These are phyloP conservation scores for Prunus salicina DNA, from an alignment of 306 rosid genomes.

Conservation along the genomic window DNA sequence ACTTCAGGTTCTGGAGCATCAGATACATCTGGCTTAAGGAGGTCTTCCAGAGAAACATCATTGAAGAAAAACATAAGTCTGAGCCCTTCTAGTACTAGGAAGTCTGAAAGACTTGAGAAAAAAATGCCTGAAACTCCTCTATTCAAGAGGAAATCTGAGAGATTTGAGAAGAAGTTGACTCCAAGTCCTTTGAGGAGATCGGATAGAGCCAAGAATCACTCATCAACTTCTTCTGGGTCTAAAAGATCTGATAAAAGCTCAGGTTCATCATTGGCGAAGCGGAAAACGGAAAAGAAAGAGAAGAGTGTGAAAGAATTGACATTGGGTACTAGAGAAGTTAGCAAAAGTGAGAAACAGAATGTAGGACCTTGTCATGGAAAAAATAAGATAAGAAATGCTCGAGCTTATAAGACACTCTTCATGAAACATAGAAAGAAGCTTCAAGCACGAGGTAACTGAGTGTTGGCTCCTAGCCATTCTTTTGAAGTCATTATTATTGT, in stretches of 20 bases:
- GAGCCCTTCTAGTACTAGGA: slow-evolving; percentile 34
- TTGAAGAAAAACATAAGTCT: slow-evolving; percentile 33
- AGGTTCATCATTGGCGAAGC: slow-evolving; percentile 34
- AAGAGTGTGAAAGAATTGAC: slow-evolving; percentile 45
- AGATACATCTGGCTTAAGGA: slow-evolving; percentile 46
- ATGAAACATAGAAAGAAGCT: slow-evolving; percentile 24
- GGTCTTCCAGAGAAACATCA: slow-evolving; percentile 47
- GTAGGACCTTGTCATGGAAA: slow-evolving; percentile 23
- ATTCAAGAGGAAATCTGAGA: slow-evolving; percentile 33
- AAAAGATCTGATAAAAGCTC: slow-evolving; percentile 39
- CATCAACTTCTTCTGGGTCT: slow-evolving; percentile 40
- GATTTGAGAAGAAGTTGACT: slow-evolving; percentile 34
- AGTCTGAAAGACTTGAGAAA: slow-evolving; percentile 46
- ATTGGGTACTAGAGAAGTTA: slow-evolving; percentile 38
- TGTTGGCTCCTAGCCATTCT: not conserved
- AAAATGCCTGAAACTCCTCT: slow-evolving; percentile 24
- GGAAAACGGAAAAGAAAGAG: slow-evolving; percentile 42
- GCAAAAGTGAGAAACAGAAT: slow-evolving; percentile 26
- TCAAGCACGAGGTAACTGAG: slow-evolving; percentile 31
- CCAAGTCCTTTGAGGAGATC: slow-evolving; percentile 62
- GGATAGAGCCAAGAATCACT: slow-evolving; percentile 39
- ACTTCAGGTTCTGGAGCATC: slow-evolving; percentile 22
- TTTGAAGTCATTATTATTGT: not conserved
- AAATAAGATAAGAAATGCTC: slow-evolving; percentile 42
- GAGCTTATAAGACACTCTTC: slow-evolving; percentile 38